Conservation (phyloP, 257 asterid genomes). For the Scutellaria barbata region DNA sequence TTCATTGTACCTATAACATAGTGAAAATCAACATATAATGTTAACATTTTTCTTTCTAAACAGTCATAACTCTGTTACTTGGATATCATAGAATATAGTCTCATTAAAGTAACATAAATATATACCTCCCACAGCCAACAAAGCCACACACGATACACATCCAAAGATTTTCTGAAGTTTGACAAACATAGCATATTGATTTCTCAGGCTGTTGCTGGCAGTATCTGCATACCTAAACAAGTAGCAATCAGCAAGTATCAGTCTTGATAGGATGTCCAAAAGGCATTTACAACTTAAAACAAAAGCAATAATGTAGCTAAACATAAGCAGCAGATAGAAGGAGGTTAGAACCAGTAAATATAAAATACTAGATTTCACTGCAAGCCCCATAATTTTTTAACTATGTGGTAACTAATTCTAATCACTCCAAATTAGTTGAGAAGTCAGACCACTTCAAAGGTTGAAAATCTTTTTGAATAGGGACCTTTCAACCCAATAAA, state of each 20-base stretch:
- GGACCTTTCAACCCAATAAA: not conserved
- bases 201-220: conserved; percentile 99
- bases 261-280: conserved; percentile 24
- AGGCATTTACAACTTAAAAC: conserved; percentile 21
- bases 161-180: conserved; percentile 93
- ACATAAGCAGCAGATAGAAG: conserved; percentile 22
- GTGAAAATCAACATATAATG: conserved; percentile 19
- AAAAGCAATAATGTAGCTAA: conserved; percentile 23
- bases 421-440: conserved; percentile 4
- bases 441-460: conserved; percentile 7
- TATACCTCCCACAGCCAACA: conserved; percentile 94
- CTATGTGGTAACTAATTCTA: not conserved
- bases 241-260: conserved; percentile 34
- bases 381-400: not conserved
- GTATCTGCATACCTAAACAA: conserved; percentile 88
- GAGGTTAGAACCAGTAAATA: conserved; percentile 22
- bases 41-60: conserved; percentile 25
- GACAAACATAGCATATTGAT: conserved; percentile 82
- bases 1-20: conserved; percentile 62
- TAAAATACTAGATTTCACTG: not conserved
- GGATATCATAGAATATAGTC: conserved; percentile 29
- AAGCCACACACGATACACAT: conserved; percentile 95
- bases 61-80: conserved; percentile 34
- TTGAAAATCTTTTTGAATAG: not conserved
- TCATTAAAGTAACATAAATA: conserved; percentile 27